Base-by-base conservation (phyloP, 1,284 basidiomycete genomes). In the Thelephora terrestris region DNA sequence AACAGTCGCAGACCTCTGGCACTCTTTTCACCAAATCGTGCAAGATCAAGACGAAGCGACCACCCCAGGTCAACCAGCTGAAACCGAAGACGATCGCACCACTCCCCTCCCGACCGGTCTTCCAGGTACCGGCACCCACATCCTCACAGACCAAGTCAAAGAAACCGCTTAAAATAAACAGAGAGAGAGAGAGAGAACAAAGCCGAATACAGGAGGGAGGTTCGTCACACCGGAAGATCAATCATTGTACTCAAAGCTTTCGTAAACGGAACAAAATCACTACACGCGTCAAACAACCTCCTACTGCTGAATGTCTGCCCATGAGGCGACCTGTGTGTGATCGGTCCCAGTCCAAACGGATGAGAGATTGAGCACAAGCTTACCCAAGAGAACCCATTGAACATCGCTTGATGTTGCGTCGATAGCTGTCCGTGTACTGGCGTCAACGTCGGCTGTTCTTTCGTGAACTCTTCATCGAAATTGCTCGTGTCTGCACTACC, bases 401-500 rank as follows among this genome's bases (percentile, higher is more conserved):
- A 98, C 68, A 96, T 93, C 54, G 84, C 78, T 68, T 99, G 96
- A 62, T 99, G 94, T 53, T 85, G 82, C 37, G 86, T 66, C n/a
- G 89, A 90, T 53, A 99, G 69, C 56, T 97, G 92, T 27, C 89
- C 90, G 61, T 99, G 94, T 24, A 99, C 96, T 7, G 96, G 96
- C 2, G 96, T 99, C 57, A 99, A 71, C 14, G 94, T 99, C 5
- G 96, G 96, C 63, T 97, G 91, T 65, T 99, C 96, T 53, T 79
- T 76, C 38, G 96, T 99, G 63, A 98, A 98, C 67, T 99, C 96
- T 61, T 93, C 85, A 67, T 97, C 92, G 69, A 98, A 96, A 70
- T 95, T 91, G 61, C 81, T 85, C 44, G 80, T 87, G 67, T 87
- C 85, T 37, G 85, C 85, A 55, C 77, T 84, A 53, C 85, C 85